These are phyloP conservation scores for Pythium vanterpoolii DNA, from an alignment of 352 stramenopile genomes.

Conservation along the genomic window DNA sequence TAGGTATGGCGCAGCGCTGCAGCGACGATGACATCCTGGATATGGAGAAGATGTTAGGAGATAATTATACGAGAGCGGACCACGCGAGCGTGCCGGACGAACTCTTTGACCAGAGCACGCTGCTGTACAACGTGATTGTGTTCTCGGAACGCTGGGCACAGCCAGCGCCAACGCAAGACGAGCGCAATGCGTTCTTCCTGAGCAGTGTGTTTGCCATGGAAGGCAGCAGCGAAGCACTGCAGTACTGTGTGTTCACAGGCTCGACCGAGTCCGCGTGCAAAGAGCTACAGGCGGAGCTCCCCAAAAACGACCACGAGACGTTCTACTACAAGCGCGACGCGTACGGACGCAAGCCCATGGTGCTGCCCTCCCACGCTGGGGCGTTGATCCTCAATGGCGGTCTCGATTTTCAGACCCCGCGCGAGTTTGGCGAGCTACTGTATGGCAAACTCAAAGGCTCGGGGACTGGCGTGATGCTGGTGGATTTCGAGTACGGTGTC, in stretches of 20 bases:
- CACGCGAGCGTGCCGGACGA: not conserved
- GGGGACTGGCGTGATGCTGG: not conserved
- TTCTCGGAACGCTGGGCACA: conserved; percentile 19
- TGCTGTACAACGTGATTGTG: conserved; percentile 18
- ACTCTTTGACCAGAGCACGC: not conserved
- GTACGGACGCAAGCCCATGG: conserved; percentile 8
- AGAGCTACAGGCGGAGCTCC: conserved; percentile 2
- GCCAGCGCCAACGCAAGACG: conserved; percentile 1
- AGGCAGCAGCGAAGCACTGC: not conserved
- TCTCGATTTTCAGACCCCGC: conserved; percentile 27
- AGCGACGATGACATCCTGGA: not conserved
- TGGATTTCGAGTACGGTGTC: conserved; percentile 23
- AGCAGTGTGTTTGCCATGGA: conserved; percentile 16
- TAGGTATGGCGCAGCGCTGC: not conserved
- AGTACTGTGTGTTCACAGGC: conserved; percentile 23
- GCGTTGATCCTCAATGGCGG: conserved; percentile 24
- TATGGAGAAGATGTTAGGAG: conserved; percentile 4
- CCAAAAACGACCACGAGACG: not conserved
- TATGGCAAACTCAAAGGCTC: conserved; percentile 21
- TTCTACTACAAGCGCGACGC: conserved; percentile 26
- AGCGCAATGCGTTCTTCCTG: conserved; percentile 7
- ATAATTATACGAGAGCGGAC: not conserved
- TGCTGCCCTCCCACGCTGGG: conserved; percentile 14
- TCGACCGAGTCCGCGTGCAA: conserved; percentile 10
- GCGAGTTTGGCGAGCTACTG: conserved; percentile 21